Conservation (phyloP, 1,284 basidiomycete genomes). For the Moesziomyces sp. region DNA sequence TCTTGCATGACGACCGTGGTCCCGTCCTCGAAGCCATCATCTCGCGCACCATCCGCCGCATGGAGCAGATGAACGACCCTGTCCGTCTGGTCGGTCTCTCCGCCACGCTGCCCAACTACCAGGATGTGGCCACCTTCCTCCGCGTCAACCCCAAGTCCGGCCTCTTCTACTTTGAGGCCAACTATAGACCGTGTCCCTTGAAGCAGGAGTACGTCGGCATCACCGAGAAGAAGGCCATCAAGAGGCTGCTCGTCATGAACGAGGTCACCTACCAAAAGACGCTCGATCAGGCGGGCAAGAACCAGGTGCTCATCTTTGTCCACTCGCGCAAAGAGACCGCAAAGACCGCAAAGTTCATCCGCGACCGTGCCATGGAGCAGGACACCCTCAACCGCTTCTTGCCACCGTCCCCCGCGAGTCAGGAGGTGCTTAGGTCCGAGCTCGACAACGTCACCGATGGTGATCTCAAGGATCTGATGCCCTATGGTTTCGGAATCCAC, state of each 20-base stretch:
- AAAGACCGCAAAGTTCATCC: constrained; percentile 93
- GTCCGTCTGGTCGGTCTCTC: constrained; percentile 95
- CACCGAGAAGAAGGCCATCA: constrained; percentile 99
- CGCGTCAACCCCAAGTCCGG: constrained; percentile 92
- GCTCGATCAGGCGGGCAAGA: constrained; percentile 64
- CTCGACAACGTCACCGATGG: constrained; percentile 84
- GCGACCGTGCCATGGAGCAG: constrained; percentile 95
- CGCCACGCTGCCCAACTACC: constrained; percentile 96
- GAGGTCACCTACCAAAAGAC: constrained; percentile 98
- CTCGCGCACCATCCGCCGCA: constrained; percentile 88
- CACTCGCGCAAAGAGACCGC: constrained; percentile 98
- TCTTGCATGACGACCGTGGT: constrained; percentile 97
- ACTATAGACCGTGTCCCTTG: constrained; percentile 89
- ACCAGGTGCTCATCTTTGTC: constrained; percentile 82
- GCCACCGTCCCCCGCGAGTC: constrained; percentile 56
- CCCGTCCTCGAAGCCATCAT: constrained; percentile 95
- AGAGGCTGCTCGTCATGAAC: constrained; percentile 96
- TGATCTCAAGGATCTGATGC: constrained; percentile 87
- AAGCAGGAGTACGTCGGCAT: constrained; percentile 98
- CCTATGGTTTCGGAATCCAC: constrained; percentile 97
- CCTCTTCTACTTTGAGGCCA: constrained; percentile 94
- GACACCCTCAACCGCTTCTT: constrained; percentile 96
- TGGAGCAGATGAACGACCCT: constrained; percentile 84
- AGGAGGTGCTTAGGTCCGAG: constrained; percentile 72
- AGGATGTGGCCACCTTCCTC: constrained; percentile 98